phyloP scores from a whole-genome alignment of 805 yeast species.

The Metschnikowia corniflorae region DNA sequence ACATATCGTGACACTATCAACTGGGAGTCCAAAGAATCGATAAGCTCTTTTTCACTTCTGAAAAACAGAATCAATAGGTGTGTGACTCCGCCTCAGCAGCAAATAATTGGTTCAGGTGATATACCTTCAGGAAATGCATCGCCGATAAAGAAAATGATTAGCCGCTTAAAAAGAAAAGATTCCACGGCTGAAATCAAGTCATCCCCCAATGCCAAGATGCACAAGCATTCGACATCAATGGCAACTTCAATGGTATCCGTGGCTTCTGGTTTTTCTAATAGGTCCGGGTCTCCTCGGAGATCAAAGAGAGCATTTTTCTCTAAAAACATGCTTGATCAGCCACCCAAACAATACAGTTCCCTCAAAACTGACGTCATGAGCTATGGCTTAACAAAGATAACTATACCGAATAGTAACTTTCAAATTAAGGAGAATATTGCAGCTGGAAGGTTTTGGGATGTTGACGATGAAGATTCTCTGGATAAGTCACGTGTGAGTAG shows the following conservation, averaged over 20 bases:
- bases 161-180: slow-evolving; percentile 25
- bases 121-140: slow-evolving; percentile 20
- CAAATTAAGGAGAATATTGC: no score
- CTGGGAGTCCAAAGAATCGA: slow-evolving; percentile 3
- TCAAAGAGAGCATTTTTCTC: slow-evolving; percentile 22
- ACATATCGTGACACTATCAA: slow-evolving; percentile 27
- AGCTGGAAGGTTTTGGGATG: slow-evolving; percentile 26
- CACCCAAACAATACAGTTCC: no score
- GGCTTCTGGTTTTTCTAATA: slow-evolving; percentile 26
- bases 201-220: slow-evolving; percentile 19
- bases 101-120: neutral
- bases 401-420: no score
- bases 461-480: slow-evolving; percentile 31
- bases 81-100: slow-evolving; percentile 14
- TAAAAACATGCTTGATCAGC: slow-evolving; percentile 9
- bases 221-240: slow-evolving; percentile 20
- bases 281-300: slow-evolving; percentile 32
- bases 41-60: slow-evolving; percentile 9
- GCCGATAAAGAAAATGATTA: slow-evolving; percentile 29
- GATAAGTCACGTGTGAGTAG: slow-evolving; percentile 41
- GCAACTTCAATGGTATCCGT: slow-evolving; percentile 26
- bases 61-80: slow-evolving; percentile 12
- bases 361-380: no score
- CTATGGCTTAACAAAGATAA: no score
- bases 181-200: slow-evolving; percentile 25